Conservation (phyloP, 2,329 filamentous ascomycete genomes). For the Geoglossum cookeanum region DNA sequence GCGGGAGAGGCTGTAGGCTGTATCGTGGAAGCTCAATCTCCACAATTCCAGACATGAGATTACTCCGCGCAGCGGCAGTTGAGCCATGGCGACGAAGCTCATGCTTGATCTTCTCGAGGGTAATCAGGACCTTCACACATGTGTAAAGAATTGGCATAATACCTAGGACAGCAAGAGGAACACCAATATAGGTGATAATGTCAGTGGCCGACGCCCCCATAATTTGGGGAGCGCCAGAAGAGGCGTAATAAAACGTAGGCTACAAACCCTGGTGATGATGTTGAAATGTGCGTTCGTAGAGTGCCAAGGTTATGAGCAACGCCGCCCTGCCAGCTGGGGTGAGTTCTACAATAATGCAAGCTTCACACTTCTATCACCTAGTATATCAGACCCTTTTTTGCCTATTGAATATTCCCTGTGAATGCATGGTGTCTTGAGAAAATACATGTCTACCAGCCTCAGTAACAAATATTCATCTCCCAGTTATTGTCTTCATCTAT, state of each 20-base stretch:
- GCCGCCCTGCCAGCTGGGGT: no score
- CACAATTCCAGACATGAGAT: constrained; percentile 45
- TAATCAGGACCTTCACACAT: constrained; percentile 38
- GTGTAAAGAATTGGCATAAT: constrained; percentile 49
- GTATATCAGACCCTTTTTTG: no score
- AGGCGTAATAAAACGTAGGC: constrained; percentile 13
- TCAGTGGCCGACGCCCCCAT: constrained; percentile 20
- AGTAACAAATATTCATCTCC: no score
- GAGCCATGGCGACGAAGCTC: constrained; percentile 37
- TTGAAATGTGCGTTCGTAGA: constrained; percentile 11
- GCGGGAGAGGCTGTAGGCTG: constrained; percentile 40
- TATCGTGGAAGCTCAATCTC: constrained; percentile 47
- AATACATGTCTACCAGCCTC: no score
- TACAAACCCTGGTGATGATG: constrained; percentile 17
- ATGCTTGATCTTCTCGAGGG: constrained; percentile 39
- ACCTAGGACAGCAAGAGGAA: constrained; percentile 39
- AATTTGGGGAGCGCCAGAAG: background rate
- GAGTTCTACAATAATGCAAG: no score
- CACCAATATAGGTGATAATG: constrained; percentile 36
- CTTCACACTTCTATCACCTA: no score
- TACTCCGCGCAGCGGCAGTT: constrained; percentile 40
- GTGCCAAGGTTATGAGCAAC: no score
- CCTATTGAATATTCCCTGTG: no score
- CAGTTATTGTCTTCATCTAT: no score
- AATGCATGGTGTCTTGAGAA: no score